These are phyloP conservation scores for Cyclocybe cylindracea DNA, from an alignment of 768 basidiomycete genomes.

Conservation along the genomic window DNA sequence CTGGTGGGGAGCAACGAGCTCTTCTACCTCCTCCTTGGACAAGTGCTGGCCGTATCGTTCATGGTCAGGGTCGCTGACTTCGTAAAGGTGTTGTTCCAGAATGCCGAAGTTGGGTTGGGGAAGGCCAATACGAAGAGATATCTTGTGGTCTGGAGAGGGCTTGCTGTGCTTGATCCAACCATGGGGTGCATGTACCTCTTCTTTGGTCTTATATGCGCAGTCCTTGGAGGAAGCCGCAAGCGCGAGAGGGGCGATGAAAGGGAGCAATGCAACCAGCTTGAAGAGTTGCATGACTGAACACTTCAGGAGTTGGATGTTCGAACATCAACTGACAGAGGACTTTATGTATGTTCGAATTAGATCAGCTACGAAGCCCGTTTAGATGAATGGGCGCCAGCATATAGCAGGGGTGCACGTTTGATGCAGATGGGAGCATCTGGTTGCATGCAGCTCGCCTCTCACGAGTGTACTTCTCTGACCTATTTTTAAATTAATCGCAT, in stretches of 20 bases:
- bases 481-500: neutral
- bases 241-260: constrained; percentile 16
- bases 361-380: no score
- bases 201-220: constrained; percentile 40
- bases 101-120: constrained; percentile 50
- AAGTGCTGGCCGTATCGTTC: constrained; percentile 56
- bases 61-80: constrained; percentile 60
- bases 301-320: neutral
- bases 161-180: constrained; percentile 45
- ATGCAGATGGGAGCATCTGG: neutral
- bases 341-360: no score
- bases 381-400: neutral
- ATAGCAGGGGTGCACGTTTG: neutral
- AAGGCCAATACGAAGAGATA: constrained; percentile 60
- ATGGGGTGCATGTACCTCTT: constrained; percentile 36
- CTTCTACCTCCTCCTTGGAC: constrained; percentile 66
- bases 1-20: constrained; percentile 56
- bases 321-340: neutral
- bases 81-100: constrained; percentile 53
- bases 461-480: neutral
- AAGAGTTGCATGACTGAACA: neutral
- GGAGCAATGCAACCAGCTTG: constrained; percentile 14
- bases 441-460: neutral
- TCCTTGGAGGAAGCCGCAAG: constrained; percentile 22
- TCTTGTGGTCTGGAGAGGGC: constrained; percentile 44